Conservation (phyloP, 495 filamentous ascomycete species). For the Trichoderma erinaceum region DNA sequence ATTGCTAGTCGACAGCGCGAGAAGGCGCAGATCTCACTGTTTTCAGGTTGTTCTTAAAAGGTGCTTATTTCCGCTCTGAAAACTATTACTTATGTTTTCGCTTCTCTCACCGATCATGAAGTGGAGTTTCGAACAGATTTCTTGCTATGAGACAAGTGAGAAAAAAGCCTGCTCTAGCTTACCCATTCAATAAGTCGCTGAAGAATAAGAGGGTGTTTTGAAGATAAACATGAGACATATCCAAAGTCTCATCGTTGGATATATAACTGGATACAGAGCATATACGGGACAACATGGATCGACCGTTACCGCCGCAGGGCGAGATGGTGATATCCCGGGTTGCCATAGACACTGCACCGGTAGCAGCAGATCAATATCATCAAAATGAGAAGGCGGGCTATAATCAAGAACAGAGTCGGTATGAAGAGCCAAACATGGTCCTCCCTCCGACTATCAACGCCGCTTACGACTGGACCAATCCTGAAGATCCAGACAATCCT, state of each 20-base stretch:
- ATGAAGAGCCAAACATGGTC: neutral
- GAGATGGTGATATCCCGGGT: neutral
- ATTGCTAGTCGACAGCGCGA: neutral
- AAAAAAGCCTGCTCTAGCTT: neutral
- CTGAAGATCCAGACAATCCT: neutral
- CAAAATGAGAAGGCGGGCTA: neutral
- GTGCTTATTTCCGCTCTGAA: too few relatives aligned
- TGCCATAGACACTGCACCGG: neutral
- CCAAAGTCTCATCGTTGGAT: neutral
- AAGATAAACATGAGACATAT: neutral
- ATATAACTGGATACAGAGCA: neutral
- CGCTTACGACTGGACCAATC: conserved; percentile 2
- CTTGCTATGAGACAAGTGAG: neutral
- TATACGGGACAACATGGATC: neutral
- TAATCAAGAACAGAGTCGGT: neutral
- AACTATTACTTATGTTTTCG: too few relatives aligned
- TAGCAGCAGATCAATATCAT: neutral
- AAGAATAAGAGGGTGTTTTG: neutral
- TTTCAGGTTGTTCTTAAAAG: neutral
- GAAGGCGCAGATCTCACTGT: neutral
- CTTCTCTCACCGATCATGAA: neutral
- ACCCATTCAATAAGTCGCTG: neutral
- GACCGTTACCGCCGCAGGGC: neutral
- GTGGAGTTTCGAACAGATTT: neutral
- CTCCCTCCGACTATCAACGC: conserved; percentile 5